phyloP scores from a whole-genome alignment of 257 asterid genomes.

The Nicotiana undulata region DNA sequence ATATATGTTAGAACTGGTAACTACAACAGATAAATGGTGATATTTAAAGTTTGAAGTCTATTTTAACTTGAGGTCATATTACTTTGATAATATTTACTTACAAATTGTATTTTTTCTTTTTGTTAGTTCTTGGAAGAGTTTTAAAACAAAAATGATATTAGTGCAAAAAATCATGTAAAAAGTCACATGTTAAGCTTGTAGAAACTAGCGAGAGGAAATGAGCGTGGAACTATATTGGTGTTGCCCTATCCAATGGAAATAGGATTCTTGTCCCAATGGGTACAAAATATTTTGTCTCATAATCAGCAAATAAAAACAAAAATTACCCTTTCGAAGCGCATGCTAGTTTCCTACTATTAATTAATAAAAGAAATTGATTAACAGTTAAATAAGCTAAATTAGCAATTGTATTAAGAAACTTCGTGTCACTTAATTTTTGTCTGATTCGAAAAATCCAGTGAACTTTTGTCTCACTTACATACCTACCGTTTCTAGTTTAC shows the following conservation, averaged over 20 bases:
- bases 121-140: too few relatives aligned
- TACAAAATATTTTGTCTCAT: background rate
- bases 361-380: slow-evolving; percentile 4
- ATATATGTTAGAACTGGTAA: too few relatives aligned
- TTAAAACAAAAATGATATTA: too few relatives aligned
- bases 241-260: background rate
- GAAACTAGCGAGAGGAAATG: background rate
- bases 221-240: background rate
- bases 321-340: background rate
- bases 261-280: background rate
- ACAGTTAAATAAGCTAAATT: background rate
- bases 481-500: background rate
- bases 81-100: too few relatives aligned
- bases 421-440: background rate
- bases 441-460: background rate
- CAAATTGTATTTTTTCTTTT: too few relatives aligned
- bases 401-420: background rate
- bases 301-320: background rate
- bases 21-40: too few relatives aligned
- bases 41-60: too few relatives aligned
- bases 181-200: too few relatives aligned
- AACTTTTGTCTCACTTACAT: background rate
- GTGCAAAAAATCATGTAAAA: too few relatives aligned
- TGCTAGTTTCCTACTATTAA: slow-evolving; percentile 23
- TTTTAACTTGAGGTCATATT: too few relatives aligned